Evolutionary conservation across 2,329 filamentous ascomycete species (phyloP).

Genomic region (Neofusicoccum sp.): DNA sequence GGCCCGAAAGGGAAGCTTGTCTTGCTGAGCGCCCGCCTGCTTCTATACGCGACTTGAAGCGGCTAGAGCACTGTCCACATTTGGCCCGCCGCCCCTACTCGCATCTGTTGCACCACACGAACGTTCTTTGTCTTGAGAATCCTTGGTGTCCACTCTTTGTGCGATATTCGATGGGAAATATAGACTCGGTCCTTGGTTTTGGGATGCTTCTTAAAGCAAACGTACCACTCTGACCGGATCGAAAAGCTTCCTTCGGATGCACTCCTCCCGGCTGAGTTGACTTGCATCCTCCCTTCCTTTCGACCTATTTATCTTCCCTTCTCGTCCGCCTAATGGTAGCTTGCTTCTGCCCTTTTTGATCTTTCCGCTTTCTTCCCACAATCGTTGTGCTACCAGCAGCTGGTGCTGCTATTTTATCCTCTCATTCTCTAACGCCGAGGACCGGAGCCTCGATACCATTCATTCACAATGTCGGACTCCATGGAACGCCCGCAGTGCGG

Average conservation of each 20-base stretch:
- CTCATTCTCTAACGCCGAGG: neutral
- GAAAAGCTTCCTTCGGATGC: conserved; percentile 7
- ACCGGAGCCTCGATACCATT: conserved; percentile 30
- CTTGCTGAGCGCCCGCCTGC: neutral
- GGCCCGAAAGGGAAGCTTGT: conserved; percentile 8
- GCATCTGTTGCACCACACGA: conserved; percentile 9
- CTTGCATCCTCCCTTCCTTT: neutral
- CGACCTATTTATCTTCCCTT: neutral
- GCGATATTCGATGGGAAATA: neutral
- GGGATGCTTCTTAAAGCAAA: conserved; percentile 15
- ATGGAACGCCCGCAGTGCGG: conserved; percentile 39
- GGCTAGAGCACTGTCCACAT: neutral
- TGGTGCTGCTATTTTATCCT: conserved; percentile 4
- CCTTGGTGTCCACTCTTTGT: neutral
- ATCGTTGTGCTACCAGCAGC: conserved; percentile 7
- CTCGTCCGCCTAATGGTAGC: conserved; percentile 8
- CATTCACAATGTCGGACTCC: conserved; percentile 29
- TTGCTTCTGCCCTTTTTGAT: conserved; percentile 13
- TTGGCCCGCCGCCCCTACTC: neutral
- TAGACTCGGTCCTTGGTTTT: neutral
- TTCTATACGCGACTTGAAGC: neutral
- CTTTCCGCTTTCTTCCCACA: conserved; percentile 1
- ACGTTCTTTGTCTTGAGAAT: conserved; percentile 9
- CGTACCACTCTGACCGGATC: neutral
- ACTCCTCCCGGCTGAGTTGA: conserved; percentile 16